Conservation (phyloP, 805 yeast species). For the Kodamaea neixiangensis region DNA sequence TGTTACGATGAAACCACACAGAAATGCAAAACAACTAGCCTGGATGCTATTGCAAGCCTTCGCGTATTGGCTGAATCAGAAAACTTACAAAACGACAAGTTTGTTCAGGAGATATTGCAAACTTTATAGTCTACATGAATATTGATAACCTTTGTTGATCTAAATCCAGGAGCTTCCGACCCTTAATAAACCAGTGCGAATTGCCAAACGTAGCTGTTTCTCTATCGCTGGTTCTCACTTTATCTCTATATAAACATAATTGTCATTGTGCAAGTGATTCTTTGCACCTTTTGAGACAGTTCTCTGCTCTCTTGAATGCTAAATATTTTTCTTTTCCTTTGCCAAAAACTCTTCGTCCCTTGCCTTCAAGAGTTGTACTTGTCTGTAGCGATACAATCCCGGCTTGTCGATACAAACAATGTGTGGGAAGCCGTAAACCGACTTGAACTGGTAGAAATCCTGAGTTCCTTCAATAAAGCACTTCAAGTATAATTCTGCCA, state of each 20-base stretch:
- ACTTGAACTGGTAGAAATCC: slow-evolving; percentile 54
- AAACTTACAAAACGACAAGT: slow-evolving; percentile 33
- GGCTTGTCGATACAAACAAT: slow-evolving; percentile 20
- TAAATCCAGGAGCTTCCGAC: neutral
- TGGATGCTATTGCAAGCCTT: slow-evolving; percentile 42
- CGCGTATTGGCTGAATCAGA: slow-evolving; percentile 34
- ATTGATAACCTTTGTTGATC: neutral
- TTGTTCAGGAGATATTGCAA: slow-evolving; percentile 47
- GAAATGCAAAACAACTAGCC: slow-evolving; percentile 29
- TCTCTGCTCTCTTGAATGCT: neutral
- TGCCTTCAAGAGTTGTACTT: slow-evolving; percentile 19
- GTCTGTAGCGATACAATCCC: slow-evolving; percentile 25
- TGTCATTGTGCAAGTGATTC: neutral
- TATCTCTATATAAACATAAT: neutral
- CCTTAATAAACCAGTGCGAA: neutral
- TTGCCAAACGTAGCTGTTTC: no score
- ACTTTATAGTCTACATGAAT: slow-evolving; percentile 26
- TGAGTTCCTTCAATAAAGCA: slow-evolving; percentile 62
- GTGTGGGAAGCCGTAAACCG: slow-evolving; percentile 52
- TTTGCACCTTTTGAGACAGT: neutral
- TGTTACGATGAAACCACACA: slow-evolving; percentile 33
- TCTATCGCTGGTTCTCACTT: neutral
- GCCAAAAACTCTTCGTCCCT: slow-evolving; percentile 9
- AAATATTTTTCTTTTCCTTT: slow-evolving; percentile 15
- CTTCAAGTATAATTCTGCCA: slow-evolving; percentile 75